Conservation (phyloP, 2,329 filamentous ascomycete species). For the Colletotrichum tropicicola region DNA sequence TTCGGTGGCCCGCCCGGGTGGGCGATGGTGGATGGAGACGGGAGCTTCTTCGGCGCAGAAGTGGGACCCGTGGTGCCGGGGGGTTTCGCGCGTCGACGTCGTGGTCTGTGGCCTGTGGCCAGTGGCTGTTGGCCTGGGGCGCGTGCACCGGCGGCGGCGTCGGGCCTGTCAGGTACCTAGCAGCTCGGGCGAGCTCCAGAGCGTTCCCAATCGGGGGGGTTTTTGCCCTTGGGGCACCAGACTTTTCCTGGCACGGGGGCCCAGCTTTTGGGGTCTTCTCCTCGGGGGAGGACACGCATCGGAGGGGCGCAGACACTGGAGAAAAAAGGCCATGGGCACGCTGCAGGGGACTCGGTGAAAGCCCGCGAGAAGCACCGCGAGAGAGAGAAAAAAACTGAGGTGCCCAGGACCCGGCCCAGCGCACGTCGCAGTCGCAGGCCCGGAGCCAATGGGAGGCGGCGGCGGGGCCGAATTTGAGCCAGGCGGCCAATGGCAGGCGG, state of each 20-base stretch:
- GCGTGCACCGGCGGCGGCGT: too few species aligned
- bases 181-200: too few species aligned
- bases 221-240: too few species aligned
- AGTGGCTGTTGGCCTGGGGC: too few species aligned
- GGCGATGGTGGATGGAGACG: conserved; percentile 14
- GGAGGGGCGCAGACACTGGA: background rate
- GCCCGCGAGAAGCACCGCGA: conserved; percentile 15
- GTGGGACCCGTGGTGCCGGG: conserved; percentile 25
- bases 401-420: too few species aligned
- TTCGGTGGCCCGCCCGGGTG: conserved; percentile 30
- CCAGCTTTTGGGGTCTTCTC: background rate
- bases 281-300: background rate
- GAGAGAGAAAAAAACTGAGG: background rate
- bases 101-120: background rate
- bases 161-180: too few species aligned
- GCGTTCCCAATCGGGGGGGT: too few species aligned
- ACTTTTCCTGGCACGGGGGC: conserved; percentile 12
- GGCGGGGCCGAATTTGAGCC: conserved; percentile 11
- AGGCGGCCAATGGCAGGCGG: conserved; percentile 4
- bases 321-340: background rate
- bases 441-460: conserved; percentile 12
- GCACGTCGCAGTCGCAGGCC: too few species aligned
- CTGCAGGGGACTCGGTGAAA: conserved; percentile 6
- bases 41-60: conserved; percentile 31
- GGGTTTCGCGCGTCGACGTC: conserved; percentile 13